Evolutionary conservation across 1,284 basidiomycete genomes (phyloP), one percentile per base, ranked within the genome.

Genomic region (Sphagnurus paluster): DNA sequence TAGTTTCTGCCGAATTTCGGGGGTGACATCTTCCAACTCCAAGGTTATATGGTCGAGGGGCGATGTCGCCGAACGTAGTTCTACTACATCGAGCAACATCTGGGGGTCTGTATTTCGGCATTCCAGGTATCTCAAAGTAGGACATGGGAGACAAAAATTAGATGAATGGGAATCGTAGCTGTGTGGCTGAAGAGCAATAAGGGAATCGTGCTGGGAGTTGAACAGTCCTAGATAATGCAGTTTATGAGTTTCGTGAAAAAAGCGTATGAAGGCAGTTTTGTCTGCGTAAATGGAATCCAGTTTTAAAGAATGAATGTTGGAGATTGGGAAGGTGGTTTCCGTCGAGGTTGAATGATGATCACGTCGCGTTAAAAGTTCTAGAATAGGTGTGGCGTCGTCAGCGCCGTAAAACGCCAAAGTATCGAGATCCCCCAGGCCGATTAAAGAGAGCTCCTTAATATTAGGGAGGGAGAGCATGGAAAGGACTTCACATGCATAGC

Each of bases 401-500:
- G 44, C 39, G 34, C 28, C 39, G 17, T 60, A 56, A 8, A 39
- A 38, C 9, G 61, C 52, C 42, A 57, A 35, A 1, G 62, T 64
- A 38, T 61, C 65, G 20, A 75, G 53, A 14, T 56, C 67, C 2
- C 58, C 58, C 1, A 80, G 60, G 48, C 79, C 76, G 53, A 79
- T 76, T 14, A 81, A 44, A 10, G 60, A 52, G 3, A 82, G 53
- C 3, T 60, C 52, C 10, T 53, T 42, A 5, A 81, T 58, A 4
- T 56, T 55, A 1, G 77, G 76, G 13, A 76, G 46, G n/a, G 52
- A 48, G 35, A 81, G 65, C 10, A 73, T 46, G 0, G 74, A 69
- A 19, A 80, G 58, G 5, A 81, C 57, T n/a, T 64, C 48, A 6
- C 70, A 55, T 13, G 71, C 67, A 52, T 77, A 72, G 3, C 59